These are phyloP conservation scores for Termitomyces sp. DNA, from an alignment of 768 basidiomycete genomes.

Conservation along the genomic window DNA sequence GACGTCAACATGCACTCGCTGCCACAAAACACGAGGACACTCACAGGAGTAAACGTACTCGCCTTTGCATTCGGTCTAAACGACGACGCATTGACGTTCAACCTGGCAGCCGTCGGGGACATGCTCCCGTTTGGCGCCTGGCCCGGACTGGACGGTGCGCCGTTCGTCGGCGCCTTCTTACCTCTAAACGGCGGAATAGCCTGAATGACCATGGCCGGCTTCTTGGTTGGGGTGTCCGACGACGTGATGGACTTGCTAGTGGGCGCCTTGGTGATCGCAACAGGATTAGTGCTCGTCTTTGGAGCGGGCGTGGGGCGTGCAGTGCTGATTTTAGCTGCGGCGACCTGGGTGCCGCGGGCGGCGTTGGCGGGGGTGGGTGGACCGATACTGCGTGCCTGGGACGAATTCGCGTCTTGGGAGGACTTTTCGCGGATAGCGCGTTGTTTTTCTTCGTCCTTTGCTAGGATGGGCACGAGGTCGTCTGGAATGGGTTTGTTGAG, in stretches of 20 bases:
- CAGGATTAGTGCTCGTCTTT: constrained; percentile 24
- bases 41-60: constrained; percentile 69
- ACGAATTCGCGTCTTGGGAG: constrained; percentile 59
- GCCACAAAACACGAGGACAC: constrained; percentile 12
- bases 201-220: constrained; percentile 76
- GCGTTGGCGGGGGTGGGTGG: constrained; percentile 50
- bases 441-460: constrained; percentile 93
- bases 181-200: constrained; percentile 91
- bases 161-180: constrained; percentile 36
- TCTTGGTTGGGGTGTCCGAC: constrained; percentile 35
- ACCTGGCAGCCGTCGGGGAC: constrained; percentile 57
- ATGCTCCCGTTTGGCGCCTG: constrained; percentile 27
- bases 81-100: constrained; percentile 88
- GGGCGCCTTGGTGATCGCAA: constrained; percentile 24
- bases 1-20: not conserved
- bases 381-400: constrained; percentile 69
- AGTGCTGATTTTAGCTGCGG: constrained; percentile 31
- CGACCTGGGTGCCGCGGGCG: constrained; percentile 38
- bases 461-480: constrained; percentile 87
- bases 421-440: constrained; percentile 79
- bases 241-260: constrained; percentile 28
- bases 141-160: constrained; percentile 13
- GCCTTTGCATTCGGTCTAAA: constrained; percentile 90
- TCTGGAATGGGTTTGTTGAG: constrained; percentile 94
- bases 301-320: constrained; percentile 21